phyloP scores from a whole-genome alignment of 306 rosid species.

The Dalbergia cochinchinensis region DNA sequence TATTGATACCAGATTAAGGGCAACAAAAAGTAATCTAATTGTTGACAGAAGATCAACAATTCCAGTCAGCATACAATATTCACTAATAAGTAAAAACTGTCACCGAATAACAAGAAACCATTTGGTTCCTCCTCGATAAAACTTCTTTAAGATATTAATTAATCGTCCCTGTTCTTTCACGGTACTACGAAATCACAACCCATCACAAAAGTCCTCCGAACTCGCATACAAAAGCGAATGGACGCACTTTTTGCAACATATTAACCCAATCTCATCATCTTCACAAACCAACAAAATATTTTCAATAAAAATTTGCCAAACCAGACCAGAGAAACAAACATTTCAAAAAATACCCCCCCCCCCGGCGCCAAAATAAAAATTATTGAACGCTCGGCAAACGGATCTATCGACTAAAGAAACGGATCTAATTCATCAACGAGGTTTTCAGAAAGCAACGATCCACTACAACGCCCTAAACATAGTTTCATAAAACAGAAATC shows the following conservation, averaged over 20 bases:
- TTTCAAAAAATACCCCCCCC: neutral
- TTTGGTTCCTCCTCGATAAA: neutral
- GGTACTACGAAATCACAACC: slow-evolving; percentile 3
- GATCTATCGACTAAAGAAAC: slow-evolving; percentile 43
- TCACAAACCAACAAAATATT: neutral
- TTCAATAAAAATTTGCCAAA: neutral
- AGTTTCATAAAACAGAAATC: neutral
- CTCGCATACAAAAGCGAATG: neutral
- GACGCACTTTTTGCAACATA: neutral
- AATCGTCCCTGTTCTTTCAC: too few species aligned
- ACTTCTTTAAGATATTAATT: neutral
- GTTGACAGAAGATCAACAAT: neutral
- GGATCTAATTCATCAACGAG: slow-evolving; percentile 48
- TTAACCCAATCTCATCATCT: slow-evolving; percentile 18
- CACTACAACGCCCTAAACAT: slow-evolving; percentile 21
- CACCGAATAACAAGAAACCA: neutral
- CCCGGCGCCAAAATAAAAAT: neutral
- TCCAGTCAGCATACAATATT: slow-evolving; percentile 4
- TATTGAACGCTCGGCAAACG: slow-evolving; percentile 20
- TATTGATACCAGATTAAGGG: neutral
- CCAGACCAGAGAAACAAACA: slow-evolving; percentile 40
- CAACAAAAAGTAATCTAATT: neutral
- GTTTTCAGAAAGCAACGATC: slow-evolving; percentile 34
- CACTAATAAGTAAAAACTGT: slow-evolving; percentile 15
- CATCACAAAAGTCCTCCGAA: slow-evolving; percentile 27